Conservation (phyloP, 768 basidiomycete genomes). For the Podaxis sp. region DNA sequence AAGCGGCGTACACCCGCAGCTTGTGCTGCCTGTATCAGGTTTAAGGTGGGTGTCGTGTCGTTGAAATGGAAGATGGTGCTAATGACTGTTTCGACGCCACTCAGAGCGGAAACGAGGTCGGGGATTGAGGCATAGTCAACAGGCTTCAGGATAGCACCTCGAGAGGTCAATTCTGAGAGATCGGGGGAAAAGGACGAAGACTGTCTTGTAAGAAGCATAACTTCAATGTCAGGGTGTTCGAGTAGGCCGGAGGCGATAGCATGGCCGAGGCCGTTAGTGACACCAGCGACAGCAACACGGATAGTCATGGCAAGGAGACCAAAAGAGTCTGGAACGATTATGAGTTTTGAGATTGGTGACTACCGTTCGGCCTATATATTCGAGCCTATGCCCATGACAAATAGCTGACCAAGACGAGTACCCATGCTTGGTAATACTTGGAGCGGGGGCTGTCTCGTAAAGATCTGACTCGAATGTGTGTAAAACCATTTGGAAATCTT, state of each 20-base stretch:
- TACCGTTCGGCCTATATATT: neutral
- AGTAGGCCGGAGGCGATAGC: conserved; percentile 8
- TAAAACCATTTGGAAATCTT: no score
- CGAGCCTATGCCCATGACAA: no score
- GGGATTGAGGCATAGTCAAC: conserved; percentile 3
- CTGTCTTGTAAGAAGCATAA: neutral
- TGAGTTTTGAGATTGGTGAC: neutral
- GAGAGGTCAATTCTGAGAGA: neutral
- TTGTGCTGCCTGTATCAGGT: neutral
- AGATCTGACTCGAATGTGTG: no score
- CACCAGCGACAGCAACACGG: conserved; percentile 8
- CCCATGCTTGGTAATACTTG: no score
- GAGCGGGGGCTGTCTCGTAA: no score
- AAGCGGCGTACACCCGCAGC: conserved; percentile 2
- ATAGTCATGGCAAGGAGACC: neutral
- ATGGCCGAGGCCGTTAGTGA: conserved; percentile 12
- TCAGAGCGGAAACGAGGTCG: neutral
- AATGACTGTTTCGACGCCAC: neutral
- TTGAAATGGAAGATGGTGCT: neutral
- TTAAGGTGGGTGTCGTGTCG: neutral
- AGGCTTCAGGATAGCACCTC: neutral
- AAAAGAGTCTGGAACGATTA: neutral
- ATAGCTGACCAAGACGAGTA: no score
- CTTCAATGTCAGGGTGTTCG: neutral
- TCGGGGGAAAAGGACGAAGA: neutral